phyloP scores from a whole-genome alignment of 2,329 filamentous ascomycete species.

The Metarhizium rileyi region DNA sequence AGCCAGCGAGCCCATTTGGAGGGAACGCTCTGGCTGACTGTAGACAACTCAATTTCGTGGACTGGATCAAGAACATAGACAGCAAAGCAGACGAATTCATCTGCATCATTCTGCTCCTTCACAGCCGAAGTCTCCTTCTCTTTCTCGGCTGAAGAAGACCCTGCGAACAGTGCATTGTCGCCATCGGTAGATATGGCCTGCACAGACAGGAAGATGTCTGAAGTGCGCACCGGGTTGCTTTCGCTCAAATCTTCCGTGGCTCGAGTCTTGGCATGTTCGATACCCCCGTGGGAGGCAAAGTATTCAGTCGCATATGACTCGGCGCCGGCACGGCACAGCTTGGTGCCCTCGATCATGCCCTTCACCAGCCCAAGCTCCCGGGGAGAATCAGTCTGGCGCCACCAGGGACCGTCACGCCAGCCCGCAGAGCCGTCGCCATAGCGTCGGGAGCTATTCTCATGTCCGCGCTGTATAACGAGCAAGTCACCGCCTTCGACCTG shows the following conservation, averaged over 20 bases:
- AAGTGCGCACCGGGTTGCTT: slow-evolving; percentile 81
- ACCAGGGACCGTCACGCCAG: slow-evolving; percentile 96
- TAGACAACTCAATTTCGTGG: slow-evolving; percentile 79
- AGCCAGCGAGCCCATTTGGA: slow-evolving; percentile 86
- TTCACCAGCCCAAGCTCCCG: slow-evolving; percentile 73
- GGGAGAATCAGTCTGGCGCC: slow-evolving; percentile 60
- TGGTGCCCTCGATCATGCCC: slow-evolving; percentile 77
- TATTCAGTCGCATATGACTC: slow-evolving; percentile 83
- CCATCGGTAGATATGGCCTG: slow-evolving; percentile 67
- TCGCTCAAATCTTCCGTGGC: slow-evolving; percentile 73
- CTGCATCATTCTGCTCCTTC: slow-evolving; percentile 40
- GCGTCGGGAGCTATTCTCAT: slow-evolving; percentile 65
- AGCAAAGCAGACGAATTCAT: slow-evolving; percentile 62
- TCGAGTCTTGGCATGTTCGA: slow-evolving; percentile 70
- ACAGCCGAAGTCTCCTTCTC: slow-evolving; percentile 45
- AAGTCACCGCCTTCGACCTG: slow-evolving; percentile 96
- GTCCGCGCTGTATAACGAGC: slow-evolving; percentile 85
- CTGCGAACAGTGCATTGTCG: slow-evolving; percentile 59
- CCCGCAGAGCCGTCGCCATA: slow-evolving; percentile 51
- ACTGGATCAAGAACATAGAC: slow-evolving; percentile 79
- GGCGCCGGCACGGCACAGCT: slow-evolving; percentile 80
- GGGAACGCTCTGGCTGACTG: slow-evolving; percentile 75
- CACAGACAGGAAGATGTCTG: slow-evolving; percentile 90
- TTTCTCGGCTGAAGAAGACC: slow-evolving; percentile 41
- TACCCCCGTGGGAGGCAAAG: slow-evolving; percentile 65